Percentiles rank a stretch among this genome's conserved stretches.
Evolutionary conservation across 129 eudicot species (phyloP).

Genomic region (Pseudognaphalium luteoalbum): DNA sequence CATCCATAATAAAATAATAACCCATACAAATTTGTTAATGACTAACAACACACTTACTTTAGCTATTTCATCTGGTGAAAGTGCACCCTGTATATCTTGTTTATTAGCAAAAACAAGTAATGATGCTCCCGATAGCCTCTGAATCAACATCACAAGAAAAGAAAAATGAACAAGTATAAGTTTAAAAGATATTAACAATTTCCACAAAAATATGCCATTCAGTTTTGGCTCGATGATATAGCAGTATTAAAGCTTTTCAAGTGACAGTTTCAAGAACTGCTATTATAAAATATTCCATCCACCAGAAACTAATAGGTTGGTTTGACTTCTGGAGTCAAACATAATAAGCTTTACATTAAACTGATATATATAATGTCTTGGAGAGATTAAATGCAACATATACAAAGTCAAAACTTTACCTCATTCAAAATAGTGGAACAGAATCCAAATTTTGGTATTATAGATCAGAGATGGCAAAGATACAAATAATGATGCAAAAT

Average conservation of each 20-base stretch:
- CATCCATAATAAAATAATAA: constrained; percentile 3
- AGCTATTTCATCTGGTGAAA: constrained; percentile 87
- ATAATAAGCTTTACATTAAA: constrained; percentile 6
- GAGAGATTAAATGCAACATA: too few species aligned
- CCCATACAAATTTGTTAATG: background rate
- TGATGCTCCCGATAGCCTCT: constrained; percentile 98
- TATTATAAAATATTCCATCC: background rate
- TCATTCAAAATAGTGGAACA: too few species aligned
- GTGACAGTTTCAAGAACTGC: background rate
- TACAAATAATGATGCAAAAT: too few species aligned
- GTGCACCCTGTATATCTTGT: constrained; percentile 94
- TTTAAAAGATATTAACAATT: too few species aligned
- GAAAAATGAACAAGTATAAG: background rate
- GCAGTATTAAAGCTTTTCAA: background rate
- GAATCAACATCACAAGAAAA: constrained; percentile 26
- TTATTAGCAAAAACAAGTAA: constrained; percentile 88
- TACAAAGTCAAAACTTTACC: too few species aligned
- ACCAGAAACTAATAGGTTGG: background rate
- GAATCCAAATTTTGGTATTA: too few species aligned
- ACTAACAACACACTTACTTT: constrained; percentile 49
- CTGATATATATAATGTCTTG: background rate
- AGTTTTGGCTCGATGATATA: constrained; percentile 7
- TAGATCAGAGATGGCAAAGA: too few species aligned
- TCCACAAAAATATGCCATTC: background rate
- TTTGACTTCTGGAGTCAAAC: background rate